These are phyloP conservation scores for Wickerhamiella allomyrinae DNA, from an alignment of 805 yeast genomes.

Conservation along the genomic window DNA sequence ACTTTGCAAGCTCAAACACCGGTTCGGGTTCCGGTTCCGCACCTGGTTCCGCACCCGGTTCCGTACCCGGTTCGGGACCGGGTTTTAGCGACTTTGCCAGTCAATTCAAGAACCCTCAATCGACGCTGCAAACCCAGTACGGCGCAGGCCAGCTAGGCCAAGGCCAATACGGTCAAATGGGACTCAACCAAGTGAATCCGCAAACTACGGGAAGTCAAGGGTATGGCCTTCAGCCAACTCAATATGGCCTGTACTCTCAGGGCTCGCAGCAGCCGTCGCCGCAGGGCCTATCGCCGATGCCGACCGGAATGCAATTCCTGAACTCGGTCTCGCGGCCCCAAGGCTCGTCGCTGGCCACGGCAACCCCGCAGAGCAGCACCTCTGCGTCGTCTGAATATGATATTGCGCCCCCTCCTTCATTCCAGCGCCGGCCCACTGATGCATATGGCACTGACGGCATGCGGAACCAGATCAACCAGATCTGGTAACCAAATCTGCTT, in stretches of 20 bases:
- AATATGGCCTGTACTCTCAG: too few species aligned
- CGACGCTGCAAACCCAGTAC: neutral
- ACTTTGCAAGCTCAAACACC: too few species aligned
- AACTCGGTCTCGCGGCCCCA: conserved; percentile 9
- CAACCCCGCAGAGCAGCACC: neutral
- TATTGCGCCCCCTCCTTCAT: conserved; percentile 1
- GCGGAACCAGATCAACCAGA: neutral
- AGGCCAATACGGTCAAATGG: too few species aligned
- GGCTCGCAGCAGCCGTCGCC: too few species aligned
- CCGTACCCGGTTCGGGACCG: neutral
- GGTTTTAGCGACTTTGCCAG: neutral
- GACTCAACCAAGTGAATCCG: too few species aligned
- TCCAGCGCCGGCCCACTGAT: neutral
- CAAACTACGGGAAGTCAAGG: too few species aligned
- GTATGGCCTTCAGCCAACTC: too few species aligned
- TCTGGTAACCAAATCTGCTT: neutral
- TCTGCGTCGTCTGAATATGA: neutral
- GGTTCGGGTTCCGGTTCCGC: neutral
- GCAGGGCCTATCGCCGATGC: neutral
- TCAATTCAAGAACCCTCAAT: neutral
- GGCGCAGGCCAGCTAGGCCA: neutral
- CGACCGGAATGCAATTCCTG: conserved; percentile 12
- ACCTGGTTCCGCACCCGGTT: neutral
- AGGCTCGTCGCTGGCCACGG: neutral
- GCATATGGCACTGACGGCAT: neutral